Base-by-base conservation (phyloP, 768 basidiomycete species). In the Lactifluus pinguis region DNA sequence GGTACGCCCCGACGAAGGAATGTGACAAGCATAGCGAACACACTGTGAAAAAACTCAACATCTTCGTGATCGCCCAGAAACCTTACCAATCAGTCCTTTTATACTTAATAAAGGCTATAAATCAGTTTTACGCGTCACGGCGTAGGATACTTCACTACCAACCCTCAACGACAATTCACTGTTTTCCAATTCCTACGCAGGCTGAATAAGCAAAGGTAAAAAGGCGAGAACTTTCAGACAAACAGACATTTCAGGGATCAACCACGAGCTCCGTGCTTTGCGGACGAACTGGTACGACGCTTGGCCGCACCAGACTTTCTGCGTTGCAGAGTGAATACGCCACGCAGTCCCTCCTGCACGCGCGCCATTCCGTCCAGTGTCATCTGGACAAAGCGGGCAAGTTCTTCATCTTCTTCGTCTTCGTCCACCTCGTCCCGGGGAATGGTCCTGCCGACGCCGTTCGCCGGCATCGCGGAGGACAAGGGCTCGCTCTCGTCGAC, bases 261-360 rank as follows among this genome's bases (percentile, higher is more conserved):
- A 64, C 42, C 55, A 38, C 36, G 56, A 19, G 45, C 57, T 25
- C 39, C 52, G 17, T 45, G 47, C 15, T 55, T 50, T 13, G 57
- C 6, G 14, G 53, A 45, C 4, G 51, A 49, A 10, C 4, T 49
- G 45, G 45, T 25, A 13, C 45, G 45, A 19, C 50, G 55, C 57
- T n/a, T 59, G 13, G 10, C 48, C 7, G 29, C 42, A 17, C 49
- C 56, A 52, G 54, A 49, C 49, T 19, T 61, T 50, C 53, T 55
- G 39, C 60, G 41, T 41, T 54, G 60, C 44, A 55, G 25, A 3
- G 53, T 55, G 42, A 60, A 60, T n/a, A 60, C 62, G 21, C 60
- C 62, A 11, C 59, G 59, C 10, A 63, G 60, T 1, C 62, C 62
- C 29, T 63, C 62, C 41, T 63, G 59, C 49, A 52, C 62, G n/a